Percentiles rank a stretch among this genome's conserved stretches.
Conservation (phyloP, 177 flowering plant species). For the Vitis hybrid region DNA sequence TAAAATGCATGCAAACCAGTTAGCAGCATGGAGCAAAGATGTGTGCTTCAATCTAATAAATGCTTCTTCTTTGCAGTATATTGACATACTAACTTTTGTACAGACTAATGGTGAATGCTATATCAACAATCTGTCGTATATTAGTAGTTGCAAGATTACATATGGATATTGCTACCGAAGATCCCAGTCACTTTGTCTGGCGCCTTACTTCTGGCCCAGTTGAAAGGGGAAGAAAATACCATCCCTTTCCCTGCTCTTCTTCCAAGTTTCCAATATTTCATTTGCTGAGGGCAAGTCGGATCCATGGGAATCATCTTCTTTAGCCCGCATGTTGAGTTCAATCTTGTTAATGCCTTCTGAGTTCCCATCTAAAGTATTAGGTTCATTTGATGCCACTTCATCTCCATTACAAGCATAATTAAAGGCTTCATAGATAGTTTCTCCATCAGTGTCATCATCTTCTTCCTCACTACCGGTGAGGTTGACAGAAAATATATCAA, state of each 20-base stretch:
- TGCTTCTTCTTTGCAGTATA: neutral
- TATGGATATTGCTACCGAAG: neutral
- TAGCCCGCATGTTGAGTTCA: conserved; percentile 23
- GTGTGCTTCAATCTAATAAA: neutral
- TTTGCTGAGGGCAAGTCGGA: conserved; percentile 55
- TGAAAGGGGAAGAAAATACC: conserved; percentile 29
- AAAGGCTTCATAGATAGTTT: neutral
- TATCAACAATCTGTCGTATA: too few species aligned
- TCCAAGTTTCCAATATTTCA: conserved; percentile 73
- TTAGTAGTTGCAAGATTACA: too few species aligned
- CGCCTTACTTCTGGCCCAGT: conserved; percentile 7
- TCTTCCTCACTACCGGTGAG: neutral
- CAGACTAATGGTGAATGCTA: neutral
- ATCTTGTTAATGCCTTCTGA: conserved; percentile 18
- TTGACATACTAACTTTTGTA: neutral
- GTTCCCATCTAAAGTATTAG: neutral
- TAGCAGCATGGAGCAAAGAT: neutral
- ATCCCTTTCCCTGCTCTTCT: conserved; percentile 45
- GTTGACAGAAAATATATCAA: neutral
- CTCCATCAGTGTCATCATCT: conserved; percentile 13
- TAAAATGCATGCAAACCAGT: neutral
- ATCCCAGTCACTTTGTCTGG: neutral
- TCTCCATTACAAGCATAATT: neutral
- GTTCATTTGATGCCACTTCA: conserved; percentile 15
- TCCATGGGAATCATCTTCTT: conserved; percentile 14